Evolutionary conservation across 1,284 basidiomycete genomes (phyloP).

Genomic region (Ustilago shanxiensis): DNA sequence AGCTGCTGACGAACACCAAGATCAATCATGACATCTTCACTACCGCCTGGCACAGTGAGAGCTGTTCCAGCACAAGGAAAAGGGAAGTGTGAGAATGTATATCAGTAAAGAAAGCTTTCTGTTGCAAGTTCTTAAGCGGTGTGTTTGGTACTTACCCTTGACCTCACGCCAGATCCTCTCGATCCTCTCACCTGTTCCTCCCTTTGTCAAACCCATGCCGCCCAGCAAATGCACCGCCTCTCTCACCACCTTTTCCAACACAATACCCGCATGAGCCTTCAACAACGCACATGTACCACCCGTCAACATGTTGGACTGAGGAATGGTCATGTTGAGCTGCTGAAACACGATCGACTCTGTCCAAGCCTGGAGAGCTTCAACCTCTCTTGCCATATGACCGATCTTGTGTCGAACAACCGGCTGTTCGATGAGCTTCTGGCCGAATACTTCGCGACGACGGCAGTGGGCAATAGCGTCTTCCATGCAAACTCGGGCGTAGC

Average conservation of each 20-base stretch:
- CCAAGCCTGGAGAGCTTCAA: conserved; percentile 63
- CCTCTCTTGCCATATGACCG: conserved; percentile 62
- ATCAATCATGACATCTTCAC: conserved; percentile 61
- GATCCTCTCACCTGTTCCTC: conserved; percentile 60
- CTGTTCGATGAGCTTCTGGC: conserved; percentile 62
- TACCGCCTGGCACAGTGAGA: conserved; percentile 57
- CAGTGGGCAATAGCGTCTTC: conserved; percentile 58
- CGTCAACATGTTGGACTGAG: conserved; percentile 51
- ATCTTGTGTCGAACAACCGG: conserved; percentile 64
- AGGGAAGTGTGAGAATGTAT: neutral
- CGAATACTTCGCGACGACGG: conserved; percentile 56
- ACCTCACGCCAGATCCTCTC: conserved; percentile 61
- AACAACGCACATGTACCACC: conserved; percentile 59
- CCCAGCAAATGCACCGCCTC: conserved; percentile 58
- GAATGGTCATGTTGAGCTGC: conserved; percentile 47
- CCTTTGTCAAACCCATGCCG: conserved; percentile 61
- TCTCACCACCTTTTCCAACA: conserved; percentile 53
- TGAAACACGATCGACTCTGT: conserved; percentile 56
- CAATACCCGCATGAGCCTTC: conserved; percentile 64
- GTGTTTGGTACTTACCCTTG: conserved; percentile 34
- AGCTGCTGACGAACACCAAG: conserved; percentile 60
- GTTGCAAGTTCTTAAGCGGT: neutral
- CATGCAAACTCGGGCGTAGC: conserved; percentile 55
- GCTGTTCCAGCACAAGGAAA: conserved; percentile 3
- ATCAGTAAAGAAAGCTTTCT: neutral